Evolutionary conservation across 1,139 yeast genomes (phyloP), one percentile per base, ranked within the genome.

Genomic region (Taphrina wiesneri): DNA sequence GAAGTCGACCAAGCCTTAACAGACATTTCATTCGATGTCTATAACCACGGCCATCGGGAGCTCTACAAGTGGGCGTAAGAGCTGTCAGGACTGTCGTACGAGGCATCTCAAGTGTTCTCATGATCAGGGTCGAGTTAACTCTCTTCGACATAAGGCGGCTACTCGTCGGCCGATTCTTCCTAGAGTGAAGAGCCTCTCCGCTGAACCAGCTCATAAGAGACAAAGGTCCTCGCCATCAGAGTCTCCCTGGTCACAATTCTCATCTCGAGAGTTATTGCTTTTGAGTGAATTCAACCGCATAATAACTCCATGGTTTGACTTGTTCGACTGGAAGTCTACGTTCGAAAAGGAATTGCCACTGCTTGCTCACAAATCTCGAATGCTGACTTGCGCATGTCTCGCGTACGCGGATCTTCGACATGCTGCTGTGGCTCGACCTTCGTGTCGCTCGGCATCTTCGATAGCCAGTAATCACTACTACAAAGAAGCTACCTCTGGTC

Each of bases 321-420:
- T 49, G 36, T 49, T 49, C 36, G 54, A 49, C 23, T 25, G 36
- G 54, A 30, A 49, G 11, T 49, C 36, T 5, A 49, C 54, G 11
- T 49, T 49, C 21, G 54, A 26, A 25, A 49, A 49, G 23, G 23
- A 49, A 17, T 28, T 49, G 17, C 54, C 54, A 7, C 28, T 49
- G 7, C 54, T 49, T 19, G 54, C 54, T 13, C 26, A 26, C 21
- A 28, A 17, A 17, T 49, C 54, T n/a, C 34, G 54, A 13, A 49
- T 49, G 54, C 54, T 49, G 21, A 49, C 54, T 6, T 49, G 54
- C n/a, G 54, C 54, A 25, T 49, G 54, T 25, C 36, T 49, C 13
- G 54, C 54, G 13, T 49, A 49, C 26, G 54, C 54, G 17, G 54
- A 49, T 17, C 34, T 28, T 6, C 23, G 54, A 17, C 34, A 49